Evolutionary conservation across 2,329 filamentous ascomycete species (phyloP).

Genomic region (Botrytis porri): DNA sequence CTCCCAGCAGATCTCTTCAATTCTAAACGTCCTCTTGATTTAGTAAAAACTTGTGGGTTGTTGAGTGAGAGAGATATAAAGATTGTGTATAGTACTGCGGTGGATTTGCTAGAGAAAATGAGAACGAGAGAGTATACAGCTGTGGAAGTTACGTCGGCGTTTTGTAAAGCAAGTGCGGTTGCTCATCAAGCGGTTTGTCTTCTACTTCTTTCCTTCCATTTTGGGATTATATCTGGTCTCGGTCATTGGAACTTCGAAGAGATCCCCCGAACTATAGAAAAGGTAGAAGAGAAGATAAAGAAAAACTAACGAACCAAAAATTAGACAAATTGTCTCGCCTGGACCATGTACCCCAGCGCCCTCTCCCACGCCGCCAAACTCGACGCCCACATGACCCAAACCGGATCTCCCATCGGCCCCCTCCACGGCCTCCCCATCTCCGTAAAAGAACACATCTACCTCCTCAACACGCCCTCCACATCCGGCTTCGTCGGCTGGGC

Average conservation of each 20-base stretch:
- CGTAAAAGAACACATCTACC: constrained; percentile 54
- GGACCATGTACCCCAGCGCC: constrained; percentile 49
- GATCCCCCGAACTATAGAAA: neutral
- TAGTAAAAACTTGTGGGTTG: neutral
- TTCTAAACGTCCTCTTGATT: neutral
- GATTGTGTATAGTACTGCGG: constrained; percentile 34
- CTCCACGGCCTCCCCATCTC: constrained; percentile 59
- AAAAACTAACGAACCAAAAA: neutral
- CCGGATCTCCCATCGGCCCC: constrained; percentile 50
- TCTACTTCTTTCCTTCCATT: too few species aligned
- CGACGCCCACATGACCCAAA: constrained; percentile 43
- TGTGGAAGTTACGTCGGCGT: constrained; percentile 46
- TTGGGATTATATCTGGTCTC: neutral
- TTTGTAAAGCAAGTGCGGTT: constrained; percentile 53
- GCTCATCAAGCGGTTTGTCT: constrained; percentile 51
- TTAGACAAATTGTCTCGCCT: constrained; percentile 42
- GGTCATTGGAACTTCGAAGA: neutral
- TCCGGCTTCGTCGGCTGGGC: constrained; percentile 48
- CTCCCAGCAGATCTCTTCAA: neutral
- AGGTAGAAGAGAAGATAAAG: constrained; percentile 26
- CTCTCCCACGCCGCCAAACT: constrained; percentile 44
- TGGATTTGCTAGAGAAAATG: constrained; percentile 37
- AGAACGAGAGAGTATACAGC: constrained; percentile 44
- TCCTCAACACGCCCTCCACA: constrained; percentile 38
- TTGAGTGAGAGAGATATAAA: neutral